Conservation (phyloP, 306 rosid species). For the Ochetophila trinervis region DNA sequence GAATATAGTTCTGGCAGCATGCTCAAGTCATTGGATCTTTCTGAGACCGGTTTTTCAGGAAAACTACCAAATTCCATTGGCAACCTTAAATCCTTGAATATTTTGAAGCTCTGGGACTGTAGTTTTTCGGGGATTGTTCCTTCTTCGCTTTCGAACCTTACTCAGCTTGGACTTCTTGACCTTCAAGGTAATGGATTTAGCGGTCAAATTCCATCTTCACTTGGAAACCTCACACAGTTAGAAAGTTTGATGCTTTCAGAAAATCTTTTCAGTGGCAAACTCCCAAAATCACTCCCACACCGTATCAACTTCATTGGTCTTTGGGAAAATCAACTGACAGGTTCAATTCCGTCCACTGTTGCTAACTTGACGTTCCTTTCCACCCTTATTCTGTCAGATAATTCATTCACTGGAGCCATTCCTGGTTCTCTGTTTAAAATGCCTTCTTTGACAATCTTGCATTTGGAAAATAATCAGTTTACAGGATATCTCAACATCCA, state of each 20-base stretch:
- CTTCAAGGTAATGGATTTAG: no score
- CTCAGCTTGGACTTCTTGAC: no score
- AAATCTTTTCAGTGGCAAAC: conserved; percentile 1
- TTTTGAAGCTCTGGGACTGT: background rate
- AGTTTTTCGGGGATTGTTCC: background rate
- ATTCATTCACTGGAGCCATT: conserved; percentile 2
- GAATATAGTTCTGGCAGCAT: background rate
- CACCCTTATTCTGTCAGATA: background rate
- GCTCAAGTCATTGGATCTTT: background rate
- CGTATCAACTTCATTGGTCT: background rate
- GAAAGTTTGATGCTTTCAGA: background rate
- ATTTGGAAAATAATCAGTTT: conserved; percentile 1
- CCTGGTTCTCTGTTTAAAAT: conserved; percentile 5
- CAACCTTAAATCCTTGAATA: background rate
- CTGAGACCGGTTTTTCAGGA: background rate
- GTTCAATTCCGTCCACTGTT: no score
- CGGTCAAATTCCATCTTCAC: no score
- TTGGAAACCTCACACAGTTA: conserved; percentile 8
- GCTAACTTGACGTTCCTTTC: no score
- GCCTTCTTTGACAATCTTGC: background rate
- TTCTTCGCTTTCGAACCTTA: no score
- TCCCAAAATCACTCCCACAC: background rate
- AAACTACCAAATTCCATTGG: background rate
- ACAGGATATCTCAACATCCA: background rate
- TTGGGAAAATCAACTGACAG: no score